Evolutionary conservation across 2,329 filamentous ascomycete species (phyloP).

Genomic region (Ophiostoma pallidulum): DNA sequence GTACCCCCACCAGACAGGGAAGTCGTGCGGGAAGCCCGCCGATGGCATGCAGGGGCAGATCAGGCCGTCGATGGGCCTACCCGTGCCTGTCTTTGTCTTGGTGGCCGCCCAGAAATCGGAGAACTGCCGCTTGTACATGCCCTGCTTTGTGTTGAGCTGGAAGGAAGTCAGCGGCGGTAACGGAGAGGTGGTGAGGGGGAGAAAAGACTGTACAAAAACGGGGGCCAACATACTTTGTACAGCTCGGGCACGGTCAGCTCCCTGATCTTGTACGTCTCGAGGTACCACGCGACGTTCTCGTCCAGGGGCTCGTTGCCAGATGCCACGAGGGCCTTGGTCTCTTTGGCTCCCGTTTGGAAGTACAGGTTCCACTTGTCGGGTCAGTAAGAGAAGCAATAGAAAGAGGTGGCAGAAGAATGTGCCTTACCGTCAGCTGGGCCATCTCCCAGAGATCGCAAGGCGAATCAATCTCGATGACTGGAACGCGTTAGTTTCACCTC

Average conservation of each 20-base stretch:
- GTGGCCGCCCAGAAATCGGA: not conserved
- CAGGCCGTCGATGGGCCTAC: conserved; percentile 45
- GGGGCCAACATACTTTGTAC: too few relatives aligned
- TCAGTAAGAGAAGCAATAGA: too few relatives aligned
- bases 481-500: not conserved
- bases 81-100: conserved; percentile 12
- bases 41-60: conserved; percentile 38
- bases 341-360: conserved; percentile 6
- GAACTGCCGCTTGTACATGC: not conserved
- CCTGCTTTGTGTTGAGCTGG: not conserved
- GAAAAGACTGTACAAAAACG: too few relatives aligned
- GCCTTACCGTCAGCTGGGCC: not conserved
- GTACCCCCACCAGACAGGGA: conserved; percentile 12
- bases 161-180: too few relatives aligned
- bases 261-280: not conserved
- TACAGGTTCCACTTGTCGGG: conserved; percentile 2
- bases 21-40: conserved; percentile 8
- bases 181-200: too few relatives aligned
- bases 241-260: conserved; percentile 1
- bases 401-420: too few relatives aligned
- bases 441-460: conserved; percentile 9
- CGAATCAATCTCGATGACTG: conserved; percentile 8
- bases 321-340: not conserved
- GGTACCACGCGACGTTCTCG: conserved; percentile 1
- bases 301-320: not conserved